Evolutionary conservation across 2,329 filamentous ascomycete genomes (phyloP).

Genomic region (Aspergillus vadensis): DNA sequence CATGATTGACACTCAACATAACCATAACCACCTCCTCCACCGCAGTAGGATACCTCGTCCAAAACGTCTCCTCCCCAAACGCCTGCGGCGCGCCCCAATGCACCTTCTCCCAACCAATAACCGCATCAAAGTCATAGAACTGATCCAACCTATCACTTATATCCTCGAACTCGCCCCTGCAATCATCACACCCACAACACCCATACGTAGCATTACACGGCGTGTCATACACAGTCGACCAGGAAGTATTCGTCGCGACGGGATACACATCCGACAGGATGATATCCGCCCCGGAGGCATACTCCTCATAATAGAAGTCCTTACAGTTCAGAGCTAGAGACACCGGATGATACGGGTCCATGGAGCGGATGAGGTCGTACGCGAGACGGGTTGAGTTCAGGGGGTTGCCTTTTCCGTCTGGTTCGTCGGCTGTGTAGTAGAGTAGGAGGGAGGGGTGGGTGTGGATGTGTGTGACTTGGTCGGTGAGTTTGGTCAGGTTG

Average conservation of each 20-base stretch:
- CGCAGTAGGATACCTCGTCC: not conserved
- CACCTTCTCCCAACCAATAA: not conserved
- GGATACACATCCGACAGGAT: conserved; percentile 4
- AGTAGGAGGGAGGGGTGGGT: conserved; percentile 5
- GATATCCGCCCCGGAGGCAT: not conserved
- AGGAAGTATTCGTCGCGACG: not conserved
- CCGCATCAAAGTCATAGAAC: not conserved
- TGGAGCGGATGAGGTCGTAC: not conserved
- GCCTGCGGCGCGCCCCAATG: conserved; percentile 7
- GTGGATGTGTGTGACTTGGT: not conserved
- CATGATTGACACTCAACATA: conserved; percentile 1
- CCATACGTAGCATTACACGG: conserved; percentile 5
- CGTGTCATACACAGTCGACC: not conserved
- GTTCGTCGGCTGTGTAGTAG: not conserved
- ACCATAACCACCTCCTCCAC: conserved; percentile 1
- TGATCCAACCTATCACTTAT: not conserved
- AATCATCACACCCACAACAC: conserved; percentile 6
- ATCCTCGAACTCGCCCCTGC: not conserved
- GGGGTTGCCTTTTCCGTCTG: not conserved
- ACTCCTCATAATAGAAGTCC: not conserved
- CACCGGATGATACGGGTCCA: not conserved
- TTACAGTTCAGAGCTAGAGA: conserved; percentile 1
- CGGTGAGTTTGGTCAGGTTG: not conserved
- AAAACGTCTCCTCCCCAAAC: conserved; percentile 7
- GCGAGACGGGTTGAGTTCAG: not conserved